A percentile compares a stretch with the other conserved stretches of the same genome.
Conservation (phyloP, 2,329 filamentous ascomycete species). For the Pseudohalonectria lignicola region DNA sequence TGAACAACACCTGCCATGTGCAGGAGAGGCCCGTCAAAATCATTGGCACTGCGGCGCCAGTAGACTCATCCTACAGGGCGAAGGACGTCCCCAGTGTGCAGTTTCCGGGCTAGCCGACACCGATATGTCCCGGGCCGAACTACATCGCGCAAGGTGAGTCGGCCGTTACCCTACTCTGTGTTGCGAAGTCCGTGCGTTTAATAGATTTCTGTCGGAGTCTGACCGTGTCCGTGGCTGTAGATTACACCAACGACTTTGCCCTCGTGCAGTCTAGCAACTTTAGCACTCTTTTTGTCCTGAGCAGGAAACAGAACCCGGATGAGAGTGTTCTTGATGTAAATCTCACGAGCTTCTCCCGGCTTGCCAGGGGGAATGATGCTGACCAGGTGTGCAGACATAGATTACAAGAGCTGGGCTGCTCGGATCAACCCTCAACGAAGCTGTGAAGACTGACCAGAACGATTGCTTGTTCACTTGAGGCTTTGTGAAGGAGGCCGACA, state of each 20-base stretch:
- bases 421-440: not conserved
- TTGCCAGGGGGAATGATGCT: not conserved
- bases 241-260: conserved; percentile 19
- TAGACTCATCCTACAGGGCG: conserved; percentile 15
- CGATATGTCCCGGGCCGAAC: conserved; percentile 19
- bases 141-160: conserved; percentile 19
- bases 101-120: conserved; percentile 17
- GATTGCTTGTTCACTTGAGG: not conserved
- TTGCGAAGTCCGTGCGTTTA: too few species aligned
- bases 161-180: too few species aligned
- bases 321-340: conserved; percentile 16
- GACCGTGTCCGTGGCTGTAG: conserved; percentile 5
- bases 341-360: not conserved
- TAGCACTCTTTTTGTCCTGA: conserved; percentile 19
- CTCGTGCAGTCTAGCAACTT: conserved; percentile 21
- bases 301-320: conserved; percentile 16
- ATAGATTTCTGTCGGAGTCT: too few species aligned
- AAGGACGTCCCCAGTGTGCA: conserved; percentile 18
- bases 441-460: conserved; percentile 1
- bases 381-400: not conserved
- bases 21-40: conserved; percentile 15
- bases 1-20: conserved; percentile 20
- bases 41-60: conserved; percentile 16
- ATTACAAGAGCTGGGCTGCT: not conserved
- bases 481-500: not conserved